phyloP scores from a whole-genome alignment of 2,329 filamentous ascomycete species.

The Monosporascus sp. region DNA sequence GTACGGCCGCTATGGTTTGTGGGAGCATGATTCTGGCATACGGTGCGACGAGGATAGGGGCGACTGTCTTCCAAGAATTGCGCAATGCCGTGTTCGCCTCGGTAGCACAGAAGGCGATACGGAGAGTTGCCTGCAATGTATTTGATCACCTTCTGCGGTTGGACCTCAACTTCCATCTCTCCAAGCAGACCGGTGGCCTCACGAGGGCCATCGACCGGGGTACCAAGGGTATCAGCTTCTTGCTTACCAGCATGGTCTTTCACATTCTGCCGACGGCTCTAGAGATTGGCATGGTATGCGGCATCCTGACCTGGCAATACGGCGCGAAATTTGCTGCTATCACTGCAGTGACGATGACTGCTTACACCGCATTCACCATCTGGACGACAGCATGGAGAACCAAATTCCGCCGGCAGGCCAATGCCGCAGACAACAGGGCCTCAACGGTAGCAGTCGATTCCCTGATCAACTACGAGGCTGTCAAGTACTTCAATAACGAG shows the following conservation, averaged over 20 bases:
- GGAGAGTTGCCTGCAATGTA: conserved; percentile 83
- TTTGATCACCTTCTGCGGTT: conserved; percentile 85
- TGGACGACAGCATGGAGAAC: conserved; percentile 95
- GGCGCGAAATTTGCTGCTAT: conserved; percentile 87
- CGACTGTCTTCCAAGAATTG: conserved; percentile 86
- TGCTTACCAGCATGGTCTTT: conserved; percentile 97
- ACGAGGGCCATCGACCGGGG: conserved; percentile 93
- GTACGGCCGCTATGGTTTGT: conserved; percentile 81
- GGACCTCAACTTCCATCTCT: conserved; percentile 89
- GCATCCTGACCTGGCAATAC: conserved; percentile 94
- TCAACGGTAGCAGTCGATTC: conserved; percentile 95
- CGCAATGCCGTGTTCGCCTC: conserved; percentile 96
- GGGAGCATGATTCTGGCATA: conserved; percentile 93
- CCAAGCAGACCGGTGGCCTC: conserved; percentile 88
- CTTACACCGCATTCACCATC: conserved; percentile 95
- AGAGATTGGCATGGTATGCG: conserved; percentile 93
- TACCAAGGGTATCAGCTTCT: conserved; percentile 96
- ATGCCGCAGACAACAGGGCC: conserved; percentile 91
- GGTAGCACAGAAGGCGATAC: conserved; percentile 94
- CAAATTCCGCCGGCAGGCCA: conserved; percentile 90
- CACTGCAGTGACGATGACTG: conserved; percentile 83
- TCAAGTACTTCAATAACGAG: conserved; percentile 99
- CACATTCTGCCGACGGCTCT: conserved; percentile 90
- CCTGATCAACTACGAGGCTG: conserved; percentile 96
- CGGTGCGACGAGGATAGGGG: conserved; percentile 79